Percentiles rank a stretch among this genome's conserved stretches.
Conservation (phyloP, 306 rosid species). For the Dryas drummondii region DNA sequence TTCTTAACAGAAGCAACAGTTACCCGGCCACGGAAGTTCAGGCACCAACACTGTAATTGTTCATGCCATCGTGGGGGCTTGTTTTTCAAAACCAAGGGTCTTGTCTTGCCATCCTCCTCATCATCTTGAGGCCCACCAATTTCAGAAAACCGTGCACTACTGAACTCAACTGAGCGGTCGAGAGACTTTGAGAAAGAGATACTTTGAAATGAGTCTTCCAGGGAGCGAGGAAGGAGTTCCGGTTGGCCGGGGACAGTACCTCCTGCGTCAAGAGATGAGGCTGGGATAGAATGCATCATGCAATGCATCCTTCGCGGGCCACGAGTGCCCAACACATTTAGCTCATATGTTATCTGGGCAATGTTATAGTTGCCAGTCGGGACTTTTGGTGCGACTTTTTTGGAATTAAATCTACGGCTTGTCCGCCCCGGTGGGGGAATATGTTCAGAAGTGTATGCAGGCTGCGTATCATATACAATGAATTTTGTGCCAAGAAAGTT, state of each 20-base stretch:
- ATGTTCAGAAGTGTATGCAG: conserved; percentile 52
- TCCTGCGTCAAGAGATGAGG: conserved; percentile 67
- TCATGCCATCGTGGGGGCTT: conserved; percentile 95
- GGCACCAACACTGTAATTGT: conserved; percentile 88
- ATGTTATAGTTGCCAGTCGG: conserved; percentile 88
- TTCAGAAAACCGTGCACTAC: conserved; percentile 77
- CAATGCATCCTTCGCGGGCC: conserved; percentile 98
- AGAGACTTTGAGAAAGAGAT: conserved; percentile 29
- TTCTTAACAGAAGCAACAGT: conserved; percentile 84
- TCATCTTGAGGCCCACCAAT: conserved; percentile 47
- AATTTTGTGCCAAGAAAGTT: conserved; percentile 93
- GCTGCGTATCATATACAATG: conserved; percentile 83
- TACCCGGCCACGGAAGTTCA: conserved; percentile 80
- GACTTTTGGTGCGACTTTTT: conserved; percentile 86
- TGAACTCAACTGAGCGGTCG: conserved; percentile 55
- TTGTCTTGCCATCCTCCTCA: conserved; percentile 16
- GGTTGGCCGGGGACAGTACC: conserved; percentile 74
- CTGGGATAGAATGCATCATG: conserved; percentile 82
- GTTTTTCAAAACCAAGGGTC: conserved; percentile 74
- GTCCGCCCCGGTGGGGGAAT: conserved; percentile 63
- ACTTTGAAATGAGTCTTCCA: conserved; percentile 74
- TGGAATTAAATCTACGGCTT: conserved; percentile 84
- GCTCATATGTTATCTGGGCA: conserved; percentile 87
- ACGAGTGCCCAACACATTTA: conserved; percentile 87
- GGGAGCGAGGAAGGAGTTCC: conserved; percentile 59